Percentiles rank a stretch among this genome's conserved stretches.
Conservation (phyloP, 2,329 filamentous ascomycete genomes). For the Hymenoscyphus linearis region DNA sequence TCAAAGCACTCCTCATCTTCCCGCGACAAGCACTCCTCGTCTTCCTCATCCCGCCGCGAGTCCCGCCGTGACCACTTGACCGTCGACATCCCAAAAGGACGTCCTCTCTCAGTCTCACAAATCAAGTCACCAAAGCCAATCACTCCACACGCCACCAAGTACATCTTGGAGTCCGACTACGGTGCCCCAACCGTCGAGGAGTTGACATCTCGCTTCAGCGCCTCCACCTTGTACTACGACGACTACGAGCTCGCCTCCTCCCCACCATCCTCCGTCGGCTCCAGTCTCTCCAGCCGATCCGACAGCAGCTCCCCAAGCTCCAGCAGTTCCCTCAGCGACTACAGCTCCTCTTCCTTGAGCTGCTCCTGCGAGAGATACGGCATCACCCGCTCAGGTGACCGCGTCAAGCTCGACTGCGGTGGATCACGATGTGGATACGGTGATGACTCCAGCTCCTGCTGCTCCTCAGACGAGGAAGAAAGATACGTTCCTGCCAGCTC, state of each 20-base stretch:
- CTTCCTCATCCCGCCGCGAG: constrained; percentile 39
- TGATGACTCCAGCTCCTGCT: constrained; percentile 66
- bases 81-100: constrained; percentile 77
- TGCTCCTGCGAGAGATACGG: constrained; percentile 97
- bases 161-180: constrained; percentile 81
- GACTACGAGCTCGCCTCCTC: constrained; percentile 52
- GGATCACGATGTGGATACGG: constrained; percentile 81
- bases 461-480: constrained; percentile 56
- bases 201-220: constrained; percentile 69
- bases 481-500: constrained; percentile 48
- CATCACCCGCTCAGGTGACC: constrained; percentile 87
- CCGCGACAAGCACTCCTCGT: constrained; percentile 34
- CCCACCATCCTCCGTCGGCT: constrained; percentile 64
- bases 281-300: constrained; percentile 65
- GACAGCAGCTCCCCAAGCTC: constrained; percentile 71
- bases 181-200: constrained; percentile 69
- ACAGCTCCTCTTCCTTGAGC: constrained; percentile 72
- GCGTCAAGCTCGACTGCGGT: constrained; percentile 94
- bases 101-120: constrained; percentile 79
- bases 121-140: constrained; percentile 89
- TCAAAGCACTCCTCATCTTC: constrained; percentile 39
- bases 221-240: constrained; percentile 48
- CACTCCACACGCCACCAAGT: constrained; percentile 79
- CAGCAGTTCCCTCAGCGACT: constrained; percentile 60
- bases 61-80: constrained; percentile 40